Percentiles rank a stretch among this genome's conserved stretches.
phyloP scores from a whole-genome alignment of 2,329 filamentous ascomycete species.

The Stagonosporopsis cucurbitacearum region DNA sequence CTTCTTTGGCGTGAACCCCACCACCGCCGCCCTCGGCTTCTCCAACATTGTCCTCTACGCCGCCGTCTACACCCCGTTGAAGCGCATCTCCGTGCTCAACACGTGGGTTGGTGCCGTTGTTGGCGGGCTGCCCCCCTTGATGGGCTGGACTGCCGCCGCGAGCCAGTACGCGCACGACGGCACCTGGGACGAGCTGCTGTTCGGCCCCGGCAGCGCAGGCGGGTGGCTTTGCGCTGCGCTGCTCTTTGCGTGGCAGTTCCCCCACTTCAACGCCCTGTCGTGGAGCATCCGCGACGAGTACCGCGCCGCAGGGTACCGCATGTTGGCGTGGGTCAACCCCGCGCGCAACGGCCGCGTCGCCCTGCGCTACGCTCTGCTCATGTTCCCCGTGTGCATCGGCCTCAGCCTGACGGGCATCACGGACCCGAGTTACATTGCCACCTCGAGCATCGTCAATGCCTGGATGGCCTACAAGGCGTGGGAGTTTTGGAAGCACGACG shows the following conservation, averaged over 20 bases:
- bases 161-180: slow-evolving; percentile 73
- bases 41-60: slow-evolving; percentile 90
- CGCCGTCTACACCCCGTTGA: slow-evolving; percentile 89
- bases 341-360: slow-evolving; percentile 85
- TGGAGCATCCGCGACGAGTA: slow-evolving; percentile 92
- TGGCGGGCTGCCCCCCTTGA: slow-evolving; percentile 90
- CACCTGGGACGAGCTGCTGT: slow-evolving; percentile 78
- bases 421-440: slow-evolving; percentile 81
- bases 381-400: slow-evolving; percentile 84
- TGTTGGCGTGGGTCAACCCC: slow-evolving; percentile 88
- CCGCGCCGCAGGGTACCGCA: slow-evolving; percentile 68
- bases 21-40: slow-evolving; percentile 82
- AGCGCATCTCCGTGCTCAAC: slow-evolving; percentile 83
- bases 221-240: slow-evolving; percentile 88
- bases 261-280: slow-evolving; percentile 94
- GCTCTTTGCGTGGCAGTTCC: slow-evolving; percentile 96
- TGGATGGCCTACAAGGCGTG: slow-evolving; percentile 86
- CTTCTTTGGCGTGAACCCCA: slow-evolving; percentile 92
- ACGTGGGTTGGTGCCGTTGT: slow-evolving; percentile 96
- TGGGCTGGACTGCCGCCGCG: slow-evolving; percentile 97
- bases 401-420: slow-evolving; percentile 82
- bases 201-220: slow-evolving; percentile 72
- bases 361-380: slow-evolving; percentile 81
- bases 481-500: slow-evolving; percentile 79
- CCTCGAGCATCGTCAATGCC: slow-evolving; percentile 80